Conservation (phyloP, 1,284 basidiomycete species). For the Heliocybe sulcata region DNA sequence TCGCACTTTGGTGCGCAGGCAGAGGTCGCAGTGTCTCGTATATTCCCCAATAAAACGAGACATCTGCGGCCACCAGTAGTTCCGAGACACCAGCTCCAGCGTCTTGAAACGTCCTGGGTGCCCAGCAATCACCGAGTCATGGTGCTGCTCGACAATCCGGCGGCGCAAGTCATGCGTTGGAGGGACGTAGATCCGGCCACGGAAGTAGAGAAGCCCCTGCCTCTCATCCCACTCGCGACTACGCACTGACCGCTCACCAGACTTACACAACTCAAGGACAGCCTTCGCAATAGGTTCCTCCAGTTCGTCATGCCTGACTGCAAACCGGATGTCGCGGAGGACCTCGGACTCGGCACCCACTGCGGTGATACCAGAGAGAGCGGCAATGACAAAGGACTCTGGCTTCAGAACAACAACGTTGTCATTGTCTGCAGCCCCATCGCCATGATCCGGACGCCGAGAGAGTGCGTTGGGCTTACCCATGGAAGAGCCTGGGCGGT, state of each 20-base stretch:
- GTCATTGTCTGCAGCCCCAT: slow-evolving; percentile 21
- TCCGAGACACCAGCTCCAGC: background rate
- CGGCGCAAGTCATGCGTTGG: no score
- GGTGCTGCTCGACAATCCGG: no score
- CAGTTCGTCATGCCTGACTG: no score
- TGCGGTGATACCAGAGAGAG: slow-evolving; percentile 12
- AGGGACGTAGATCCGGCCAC: no score
- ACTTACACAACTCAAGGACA: no score
- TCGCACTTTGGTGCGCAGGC: slow-evolving; percentile 8
- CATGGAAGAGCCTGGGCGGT: slow-evolving; percentile 27
- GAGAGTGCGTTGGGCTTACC: slow-evolving; percentile 32
- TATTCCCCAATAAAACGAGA: slow-evolving; percentile 3
- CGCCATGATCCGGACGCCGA: slow-evolving; percentile 24
- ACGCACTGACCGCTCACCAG: no score
- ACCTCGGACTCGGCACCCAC: no score
- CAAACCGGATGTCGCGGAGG: no score
- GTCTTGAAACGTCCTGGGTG: slow-evolving; percentile 36
- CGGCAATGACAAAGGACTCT: background rate
- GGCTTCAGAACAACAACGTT: slow-evolving; percentile 16
- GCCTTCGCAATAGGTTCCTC: no score
- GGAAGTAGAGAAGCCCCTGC: slow-evolving; percentile 7
- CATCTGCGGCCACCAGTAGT: slow-evolving; percentile 14
- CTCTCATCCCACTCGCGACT: slow-evolving; percentile 9
- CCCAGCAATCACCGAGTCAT: slow-evolving; percentile 24
- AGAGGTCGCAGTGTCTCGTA: slow-evolving; percentile 7